A percentile compares a stretch with the other conserved stretches of the same genome.
These are phyloP conservation scores for Piper longum DNA, from an alignment of 164 flowering plant species.

Conservation along the genomic window DNA sequence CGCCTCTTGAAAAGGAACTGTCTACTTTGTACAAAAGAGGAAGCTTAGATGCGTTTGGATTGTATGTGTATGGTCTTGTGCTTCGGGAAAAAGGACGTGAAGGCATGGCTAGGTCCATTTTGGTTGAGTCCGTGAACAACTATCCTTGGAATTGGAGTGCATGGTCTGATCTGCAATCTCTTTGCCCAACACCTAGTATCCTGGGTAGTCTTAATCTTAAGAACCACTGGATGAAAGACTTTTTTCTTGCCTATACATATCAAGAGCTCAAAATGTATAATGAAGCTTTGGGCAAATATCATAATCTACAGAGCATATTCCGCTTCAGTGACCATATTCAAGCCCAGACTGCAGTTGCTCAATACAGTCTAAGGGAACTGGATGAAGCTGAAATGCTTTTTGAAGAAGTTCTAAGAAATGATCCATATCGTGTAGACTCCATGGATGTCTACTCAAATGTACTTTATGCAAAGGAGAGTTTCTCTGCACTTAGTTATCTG, in stretches of 20 bases:
- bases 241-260: slow-evolving; percentile 74
- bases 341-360: slow-evolving; percentile 84
- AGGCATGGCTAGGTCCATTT: slow-evolving; percentile 64
- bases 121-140: slow-evolving; percentile 82
- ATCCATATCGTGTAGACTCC: slow-evolving; percentile 83
- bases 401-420: slow-evolving; percentile 75
- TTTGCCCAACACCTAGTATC: slow-evolving; percentile 60
- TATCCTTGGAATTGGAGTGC: slow-evolving; percentile 99
- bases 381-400: slow-evolving; percentile 85
- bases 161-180: slow-evolving; percentile 81
- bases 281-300: slow-evolving; percentile 66
- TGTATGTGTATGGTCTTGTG: slow-evolving; percentile 79
- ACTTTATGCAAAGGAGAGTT: slow-evolving; percentile 83
- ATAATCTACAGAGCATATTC: slow-evolving; percentile 56
- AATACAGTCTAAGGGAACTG: slow-evolving; percentile 79
- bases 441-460: slow-evolving; percentile 99
- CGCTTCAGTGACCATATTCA: slow-evolving; percentile 71
- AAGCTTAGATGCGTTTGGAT: slow-evolving; percentile 68
- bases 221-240: slow-evolving; percentile 98
- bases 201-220: slow-evolving; percentile 60
- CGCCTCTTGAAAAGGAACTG: slow-evolving; percentile 66
- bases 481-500: slow-evolving; percentile 74
- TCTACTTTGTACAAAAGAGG: slow-evolving; percentile 56
- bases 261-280: slow-evolving; percentile 85
- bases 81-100: slow-evolving; percentile 78